phyloP scores from a whole-genome alignment of 805 yeast species.

The Saccharomycopsis sp. region DNA sequence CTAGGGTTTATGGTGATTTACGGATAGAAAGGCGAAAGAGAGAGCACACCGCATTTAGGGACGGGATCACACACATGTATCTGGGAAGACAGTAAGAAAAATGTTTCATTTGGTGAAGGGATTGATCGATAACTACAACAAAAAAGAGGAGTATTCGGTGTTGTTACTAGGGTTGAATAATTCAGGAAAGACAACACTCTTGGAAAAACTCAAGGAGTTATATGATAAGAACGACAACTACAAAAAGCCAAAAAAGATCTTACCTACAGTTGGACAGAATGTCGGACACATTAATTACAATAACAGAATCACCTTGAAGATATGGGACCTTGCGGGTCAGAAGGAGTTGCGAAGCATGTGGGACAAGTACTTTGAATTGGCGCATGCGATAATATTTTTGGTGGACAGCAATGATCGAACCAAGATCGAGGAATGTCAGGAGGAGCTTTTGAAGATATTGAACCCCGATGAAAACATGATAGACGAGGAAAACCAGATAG shows the following conservation, averaged over 20 bases:
- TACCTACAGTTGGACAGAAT: constrained; percentile 96
- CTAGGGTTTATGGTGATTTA: no score
- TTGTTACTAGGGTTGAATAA: constrained; percentile 87
- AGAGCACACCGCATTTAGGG: no score
- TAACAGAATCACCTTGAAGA: constrained; percentile 49
- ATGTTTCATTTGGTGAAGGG: constrained; percentile 70
- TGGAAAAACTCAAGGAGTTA: constrained; percentile 56
- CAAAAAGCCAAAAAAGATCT: constrained; percentile 45
- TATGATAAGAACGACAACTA: constrained; percentile 42
- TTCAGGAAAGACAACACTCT: constrained; percentile 87
- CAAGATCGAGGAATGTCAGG: constrained; percentile 76
- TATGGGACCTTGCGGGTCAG: constrained; percentile 98
- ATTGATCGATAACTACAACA: constrained; percentile 50
- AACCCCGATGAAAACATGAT: constrained; percentile 15
- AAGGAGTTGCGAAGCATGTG: constrained; percentile 76
- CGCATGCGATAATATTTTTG: constrained; percentile 88
- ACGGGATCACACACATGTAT: not conserved
- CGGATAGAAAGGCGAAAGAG: no score
- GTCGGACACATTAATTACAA: constrained; percentile 41
- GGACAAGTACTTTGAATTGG: constrained; percentile 76
- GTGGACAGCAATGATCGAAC: constrained; percentile 86
- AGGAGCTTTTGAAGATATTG: constrained; percentile 34
- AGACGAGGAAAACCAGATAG: constrained; percentile 36
- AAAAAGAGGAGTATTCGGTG: constrained; percentile 64
- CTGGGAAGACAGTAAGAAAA: not conserved